Evolutionary conservation across 2,329 filamentous ascomycete species (phyloP), one percentile per base, ranked within the genome.

Genomic region (Aspergillus costaricaensis): DNA sequence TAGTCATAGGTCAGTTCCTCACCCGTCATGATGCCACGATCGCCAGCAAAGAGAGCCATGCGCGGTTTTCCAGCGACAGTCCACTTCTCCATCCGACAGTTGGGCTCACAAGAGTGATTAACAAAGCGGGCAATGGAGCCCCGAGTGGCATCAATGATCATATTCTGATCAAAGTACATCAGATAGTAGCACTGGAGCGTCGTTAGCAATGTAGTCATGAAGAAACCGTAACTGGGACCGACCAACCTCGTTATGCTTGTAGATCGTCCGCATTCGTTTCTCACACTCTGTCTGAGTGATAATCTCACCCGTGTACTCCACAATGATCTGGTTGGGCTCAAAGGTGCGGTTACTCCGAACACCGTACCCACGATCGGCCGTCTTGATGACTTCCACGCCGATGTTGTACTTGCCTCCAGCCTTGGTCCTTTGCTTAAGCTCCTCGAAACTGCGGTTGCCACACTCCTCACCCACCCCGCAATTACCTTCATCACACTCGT

Each of bases 51-150:
- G 1, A 99, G 85, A 15, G 93, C 95, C 92, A 99, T 98, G 58
- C 95, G 88, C 44, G 94, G 94, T 75, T 96, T 92, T 27, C 93
- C 93, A 52, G 88, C 88, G 57, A 99, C 95, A 63, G 93, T 94
- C 92, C 92, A 96, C 76, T 97, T 98, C 71, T 96, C 92, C 93
- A 99, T 98, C 64, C 90, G 87, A 78, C 94, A 98, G 74, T 99
- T 99, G 2, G 95, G 95, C 59, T 91, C 89, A 78, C 95, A 99
- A 17, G 92, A 96, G 76, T 99, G 95, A 74, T 99, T 99, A 74
- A 99, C 93, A 76, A 99, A 99, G 58, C 95, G 90, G 70, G 95
- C 94, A 77, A 98, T 96, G 66, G 91, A 96, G 70, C 95, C 95
- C 58, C 91, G 92, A 27, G 93, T 97, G 36, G 94, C 95, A 79